phyloP scores from a whole-genome alignment of 805 yeast genomes.

The Yarrowia deformans region DNA sequence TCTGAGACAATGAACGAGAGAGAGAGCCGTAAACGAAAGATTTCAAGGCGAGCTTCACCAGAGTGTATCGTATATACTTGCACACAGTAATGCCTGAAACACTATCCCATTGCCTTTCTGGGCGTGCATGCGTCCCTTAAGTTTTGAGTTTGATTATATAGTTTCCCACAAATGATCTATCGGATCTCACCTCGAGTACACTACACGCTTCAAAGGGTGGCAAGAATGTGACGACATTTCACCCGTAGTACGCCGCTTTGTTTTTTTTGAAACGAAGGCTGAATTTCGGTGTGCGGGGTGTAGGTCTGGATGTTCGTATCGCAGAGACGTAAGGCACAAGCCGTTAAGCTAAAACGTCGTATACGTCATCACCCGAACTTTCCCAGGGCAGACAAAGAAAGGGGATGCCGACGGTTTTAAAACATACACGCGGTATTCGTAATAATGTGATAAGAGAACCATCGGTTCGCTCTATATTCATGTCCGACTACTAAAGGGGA shows the following conservation, averaged over 20 bases:
- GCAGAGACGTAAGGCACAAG: background rate
- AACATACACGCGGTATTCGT: background rate
- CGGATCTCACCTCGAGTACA: background rate
- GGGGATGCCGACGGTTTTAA: background rate
- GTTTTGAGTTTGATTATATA: constrained; percentile 9
- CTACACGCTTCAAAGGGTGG: background rate
- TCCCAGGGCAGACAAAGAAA: background rate
- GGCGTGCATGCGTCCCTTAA: background rate
- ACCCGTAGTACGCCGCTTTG: background rate
- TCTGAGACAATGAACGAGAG: no score
- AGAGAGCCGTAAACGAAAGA: no score
- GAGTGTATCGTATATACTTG: no score
- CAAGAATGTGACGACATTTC: background rate
- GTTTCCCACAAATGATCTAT: background rate
- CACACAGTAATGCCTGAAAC: no score
- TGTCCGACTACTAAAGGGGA: background rate
- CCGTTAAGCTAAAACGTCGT: constrained; percentile 26
- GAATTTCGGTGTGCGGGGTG: background rate
- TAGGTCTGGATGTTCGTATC: background rate
- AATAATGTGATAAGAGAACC: background rate
- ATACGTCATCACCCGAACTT: constrained; percentile 22
- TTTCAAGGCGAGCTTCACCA: no score
- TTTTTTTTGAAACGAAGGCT: background rate
- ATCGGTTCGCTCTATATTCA: background rate
- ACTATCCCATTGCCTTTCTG: no score